Evolutionary conservation across 2,329 filamentous ascomycete species (phyloP).

Genomic region (Beauveria sp.): DNA sequence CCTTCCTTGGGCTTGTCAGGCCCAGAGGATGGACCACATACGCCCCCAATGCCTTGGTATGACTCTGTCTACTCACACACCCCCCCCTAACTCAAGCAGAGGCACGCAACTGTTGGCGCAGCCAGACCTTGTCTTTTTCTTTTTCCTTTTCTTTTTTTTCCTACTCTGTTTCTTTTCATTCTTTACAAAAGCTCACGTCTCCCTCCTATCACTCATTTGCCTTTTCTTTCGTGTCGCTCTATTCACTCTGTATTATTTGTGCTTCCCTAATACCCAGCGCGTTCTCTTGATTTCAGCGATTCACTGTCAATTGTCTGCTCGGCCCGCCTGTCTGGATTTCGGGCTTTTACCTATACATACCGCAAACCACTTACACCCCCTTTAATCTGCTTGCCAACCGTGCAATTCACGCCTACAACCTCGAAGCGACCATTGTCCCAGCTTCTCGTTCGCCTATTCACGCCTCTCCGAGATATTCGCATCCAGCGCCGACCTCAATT

Average conservation of each 20-base stretch:
- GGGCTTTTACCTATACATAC: not conserved
- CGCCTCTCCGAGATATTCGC: not conserved
- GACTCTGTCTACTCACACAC: not conserved
- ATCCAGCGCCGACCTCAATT: not conserved
- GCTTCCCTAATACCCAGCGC: constrained; percentile 19
- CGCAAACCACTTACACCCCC: constrained; percentile 9
- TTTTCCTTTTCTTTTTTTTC: constrained; percentile 3
- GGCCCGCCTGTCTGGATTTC: not conserved
- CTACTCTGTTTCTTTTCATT: constrained; percentile 11
- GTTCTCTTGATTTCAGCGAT: constrained; percentile 3
- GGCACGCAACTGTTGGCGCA: constrained; percentile 10
- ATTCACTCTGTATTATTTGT: constrained; percentile 12
- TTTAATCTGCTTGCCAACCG: constrained; percentile 4
- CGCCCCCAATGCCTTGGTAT: constrained; percentile 3
- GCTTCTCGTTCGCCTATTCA: not conserved
- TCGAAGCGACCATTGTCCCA: not conserved
- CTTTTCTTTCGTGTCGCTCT: constrained; percentile 3
- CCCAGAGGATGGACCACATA: constrained; percentile 5
- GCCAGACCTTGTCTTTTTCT: constrained; percentile 7
- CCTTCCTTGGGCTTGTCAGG: constrained; percentile 4
- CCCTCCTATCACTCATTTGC: constrained; percentile 14
- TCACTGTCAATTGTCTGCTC: not conserved
- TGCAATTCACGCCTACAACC: constrained; percentile 6
- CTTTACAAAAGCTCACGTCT: constrained; percentile 20
- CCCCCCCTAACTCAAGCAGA: not conserved